Evolutionary conservation across 176 grass and related monocot species (phyloP).

Genomic region (Otatea glauca): DNA sequence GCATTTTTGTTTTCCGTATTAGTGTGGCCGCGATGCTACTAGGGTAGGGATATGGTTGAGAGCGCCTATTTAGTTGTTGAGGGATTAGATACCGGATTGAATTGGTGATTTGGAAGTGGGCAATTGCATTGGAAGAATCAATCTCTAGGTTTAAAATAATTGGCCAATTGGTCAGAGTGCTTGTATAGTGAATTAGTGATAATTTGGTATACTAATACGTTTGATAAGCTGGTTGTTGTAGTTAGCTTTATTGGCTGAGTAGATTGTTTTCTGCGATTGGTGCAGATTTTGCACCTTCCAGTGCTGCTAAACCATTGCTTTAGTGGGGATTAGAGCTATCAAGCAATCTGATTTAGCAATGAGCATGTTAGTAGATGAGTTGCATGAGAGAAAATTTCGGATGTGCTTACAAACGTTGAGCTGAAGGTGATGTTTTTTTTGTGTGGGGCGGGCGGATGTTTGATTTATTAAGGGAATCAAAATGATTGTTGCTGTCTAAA

Average conservation of each 20-base stretch:
- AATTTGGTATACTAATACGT: background rate
- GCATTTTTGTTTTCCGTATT: background rate
- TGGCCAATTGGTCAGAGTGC: background rate
- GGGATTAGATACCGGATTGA: background rate
- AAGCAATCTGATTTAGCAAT: conserved; percentile 3
- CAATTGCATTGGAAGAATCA: background rate
- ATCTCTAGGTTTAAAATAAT: background rate
- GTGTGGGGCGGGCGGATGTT: background rate
- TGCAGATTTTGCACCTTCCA: background rate
- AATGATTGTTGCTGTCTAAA: background rate
- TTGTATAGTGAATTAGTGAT: background rate
- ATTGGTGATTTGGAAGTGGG: conserved; percentile 14
- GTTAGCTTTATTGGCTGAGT: background rate
- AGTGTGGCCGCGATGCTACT: background rate
- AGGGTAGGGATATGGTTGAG: background rate
- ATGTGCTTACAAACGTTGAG: background rate
- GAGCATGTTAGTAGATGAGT: background rate
- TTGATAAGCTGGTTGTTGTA: background rate
- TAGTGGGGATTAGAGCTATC: background rate
- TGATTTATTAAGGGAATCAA: background rate
- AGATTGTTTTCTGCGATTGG: background rate
- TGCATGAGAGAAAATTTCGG: background rate
- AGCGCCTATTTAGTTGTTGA: conserved; percentile 1
- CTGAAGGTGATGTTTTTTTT: background rate
- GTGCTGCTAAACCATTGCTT: background rate